These are phyloP conservation scores for Scolecobasidium constrictum DNA, from an alignment of 2,329 filamentous ascomycete genomes.

Conservation along the genomic window DNA sequence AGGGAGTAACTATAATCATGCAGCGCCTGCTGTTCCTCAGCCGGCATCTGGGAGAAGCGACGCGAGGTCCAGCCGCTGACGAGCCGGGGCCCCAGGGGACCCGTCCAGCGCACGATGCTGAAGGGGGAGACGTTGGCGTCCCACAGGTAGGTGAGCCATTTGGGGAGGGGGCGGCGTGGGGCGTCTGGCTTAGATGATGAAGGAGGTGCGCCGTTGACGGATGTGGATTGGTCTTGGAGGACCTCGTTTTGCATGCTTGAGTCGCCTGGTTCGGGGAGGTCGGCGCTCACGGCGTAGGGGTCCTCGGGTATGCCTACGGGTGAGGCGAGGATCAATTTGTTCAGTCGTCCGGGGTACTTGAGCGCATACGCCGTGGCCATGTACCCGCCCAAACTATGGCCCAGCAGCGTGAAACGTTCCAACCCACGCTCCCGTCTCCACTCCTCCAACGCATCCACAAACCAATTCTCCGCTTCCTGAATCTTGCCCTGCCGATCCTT, in stretches of 20 bases:
- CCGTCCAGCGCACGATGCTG: slow-evolving; percentile 75
- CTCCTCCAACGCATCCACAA: slow-evolving; percentile 90
- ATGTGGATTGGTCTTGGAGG: slow-evolving; percentile 56
- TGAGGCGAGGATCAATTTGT: slow-evolving; percentile 91
- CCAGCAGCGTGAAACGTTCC: slow-evolving; percentile 84
- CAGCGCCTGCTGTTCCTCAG: slow-evolving; percentile 68
- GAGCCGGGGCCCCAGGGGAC: slow-evolving; percentile 80
- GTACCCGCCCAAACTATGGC: slow-evolving; percentile 90
- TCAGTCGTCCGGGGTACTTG: slow-evolving; percentile 88
- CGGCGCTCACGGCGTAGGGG: slow-evolving; percentile 73
- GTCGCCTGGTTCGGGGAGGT: slow-evolving; percentile 64
- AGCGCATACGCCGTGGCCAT: slow-evolving; percentile 90
- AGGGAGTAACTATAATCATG: slow-evolving; percentile 93
- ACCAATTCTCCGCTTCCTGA: slow-evolving; percentile 85
- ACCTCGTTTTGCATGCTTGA: slow-evolving; percentile 67
- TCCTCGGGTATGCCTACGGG: slow-evolving; percentile 93
- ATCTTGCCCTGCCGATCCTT: slow-evolving; percentile 75
- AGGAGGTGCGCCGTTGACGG: slow-evolving; percentile 25
- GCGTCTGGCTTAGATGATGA: slow-evolving; percentile 30
- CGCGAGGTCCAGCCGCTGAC: slow-evolving; percentile 92
- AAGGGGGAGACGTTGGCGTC: slow-evolving; percentile 96
- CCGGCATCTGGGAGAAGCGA: slow-evolving; percentile 79
- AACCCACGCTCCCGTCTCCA: slow-evolving; percentile 85
- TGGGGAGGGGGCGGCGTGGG: slow-evolving; percentile 54
- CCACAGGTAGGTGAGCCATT: slow-evolving; percentile 90